A percentile compares a stretch with the other conserved stretches of the same genome.
phyloP scores from a whole-genome alignment of 768 basidiomycete genomes.

The Collybia nuda region DNA sequence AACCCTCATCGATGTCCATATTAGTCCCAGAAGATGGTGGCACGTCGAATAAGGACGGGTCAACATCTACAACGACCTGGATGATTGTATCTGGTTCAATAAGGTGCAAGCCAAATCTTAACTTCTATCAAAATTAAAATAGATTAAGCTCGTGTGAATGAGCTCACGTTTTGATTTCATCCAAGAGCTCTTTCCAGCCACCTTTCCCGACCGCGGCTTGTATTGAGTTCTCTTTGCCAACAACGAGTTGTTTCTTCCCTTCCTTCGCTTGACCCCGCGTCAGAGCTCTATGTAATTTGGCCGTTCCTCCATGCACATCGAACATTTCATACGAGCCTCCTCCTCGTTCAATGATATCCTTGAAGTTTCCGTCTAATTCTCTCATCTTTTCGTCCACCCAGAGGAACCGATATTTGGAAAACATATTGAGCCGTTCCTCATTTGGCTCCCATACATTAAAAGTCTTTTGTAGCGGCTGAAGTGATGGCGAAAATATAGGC shows the following conservation, averaged over 20 bases:
- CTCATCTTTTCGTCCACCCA: conserved; percentile 57
- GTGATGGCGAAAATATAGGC: conserved; percentile 53
- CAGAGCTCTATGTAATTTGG: conserved; percentile 52
- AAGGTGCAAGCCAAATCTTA: conserved; percentile 36
- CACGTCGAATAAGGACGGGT: conserved; percentile 28
- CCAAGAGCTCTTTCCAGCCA: conserved; percentile 52
- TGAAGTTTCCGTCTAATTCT: conserved; percentile 46
- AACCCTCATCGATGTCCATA: conserved; percentile 14
- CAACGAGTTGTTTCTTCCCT: conserved; percentile 46
- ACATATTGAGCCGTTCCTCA: conserved; percentile 57
- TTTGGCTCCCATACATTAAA: conserved; percentile 67
- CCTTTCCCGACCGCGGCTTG: conserved; percentile 49
- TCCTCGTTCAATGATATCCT: conserved; percentile 55
- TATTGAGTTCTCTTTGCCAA: conserved; percentile 50
- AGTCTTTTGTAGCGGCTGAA: conserved; percentile 47
- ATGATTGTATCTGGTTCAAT: conserved; percentile 47
- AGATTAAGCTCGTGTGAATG: background rate
- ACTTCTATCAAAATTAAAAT: conserved; percentile 17
- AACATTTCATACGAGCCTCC: conserved; percentile 66
- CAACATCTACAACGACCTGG: conserved; percentile 43
- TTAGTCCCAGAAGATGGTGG: conserved; percentile 3
- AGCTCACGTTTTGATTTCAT: conserved; percentile 52
- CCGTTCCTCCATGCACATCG: conserved; percentile 45
- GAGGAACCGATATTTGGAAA: conserved; percentile 55
- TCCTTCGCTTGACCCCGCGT: conserved; percentile 51